These are phyloP conservation scores for Skeletonema menzelii DNA, from an alignment of 108 stramenopile genomes.

Conservation along the genomic window DNA sequence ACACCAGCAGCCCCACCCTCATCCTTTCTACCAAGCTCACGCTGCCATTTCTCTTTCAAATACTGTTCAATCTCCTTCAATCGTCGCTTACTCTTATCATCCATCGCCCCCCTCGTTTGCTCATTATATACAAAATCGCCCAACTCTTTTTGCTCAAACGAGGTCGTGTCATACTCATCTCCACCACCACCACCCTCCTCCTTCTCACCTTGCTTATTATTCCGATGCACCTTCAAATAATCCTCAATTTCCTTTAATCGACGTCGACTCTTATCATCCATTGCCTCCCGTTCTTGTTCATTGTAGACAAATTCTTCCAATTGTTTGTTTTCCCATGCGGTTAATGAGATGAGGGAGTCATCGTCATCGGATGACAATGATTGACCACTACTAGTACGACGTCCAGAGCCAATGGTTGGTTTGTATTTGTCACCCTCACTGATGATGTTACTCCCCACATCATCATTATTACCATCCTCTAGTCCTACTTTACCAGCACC, in stretches of 20 bases:
- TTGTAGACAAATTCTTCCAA: not conserved
- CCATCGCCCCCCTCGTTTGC: not conserved
- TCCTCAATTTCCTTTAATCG: not conserved
- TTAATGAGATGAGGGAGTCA: not conserved
- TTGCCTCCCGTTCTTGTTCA: constrained; percentile 1
- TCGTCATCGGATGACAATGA: not conserved
- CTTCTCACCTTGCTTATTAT: not conserved
- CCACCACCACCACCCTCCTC: not conserved
- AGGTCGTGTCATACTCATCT: not conserved
- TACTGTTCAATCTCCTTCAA: not conserved
- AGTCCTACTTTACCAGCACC: too few species aligned
- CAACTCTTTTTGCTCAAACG: not conserved
- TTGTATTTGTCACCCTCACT: not conserved
- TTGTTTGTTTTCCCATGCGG: not conserved
- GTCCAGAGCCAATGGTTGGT: not conserved
- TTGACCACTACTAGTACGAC: not conserved
- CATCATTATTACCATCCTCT: not conserved
- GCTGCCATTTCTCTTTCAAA: not conserved
- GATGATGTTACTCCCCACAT: not conserved
- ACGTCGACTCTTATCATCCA: not conserved
- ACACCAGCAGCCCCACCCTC: not conserved
- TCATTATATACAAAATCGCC: not conserved
- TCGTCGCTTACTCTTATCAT: not conserved
- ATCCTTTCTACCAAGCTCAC: not conserved
- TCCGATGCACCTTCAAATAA: not conserved